Evolutionary conservation across 1,139 yeast species (phyloP), one percentile per base, ranked within the genome.

Genomic region (Blastobotrys ciferrii): DNA sequence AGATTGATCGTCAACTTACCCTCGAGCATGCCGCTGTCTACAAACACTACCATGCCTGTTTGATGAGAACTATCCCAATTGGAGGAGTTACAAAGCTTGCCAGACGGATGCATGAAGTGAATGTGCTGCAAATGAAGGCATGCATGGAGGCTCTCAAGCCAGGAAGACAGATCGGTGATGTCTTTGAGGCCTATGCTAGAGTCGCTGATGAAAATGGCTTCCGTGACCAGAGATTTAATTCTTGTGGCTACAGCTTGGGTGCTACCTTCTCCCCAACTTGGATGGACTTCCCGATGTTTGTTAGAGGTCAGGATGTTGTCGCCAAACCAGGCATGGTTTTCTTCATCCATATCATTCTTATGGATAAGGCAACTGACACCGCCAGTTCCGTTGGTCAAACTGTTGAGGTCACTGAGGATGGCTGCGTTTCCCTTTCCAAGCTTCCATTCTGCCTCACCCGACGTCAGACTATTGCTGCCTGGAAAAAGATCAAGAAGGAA

Each of bases 251-350:
- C 44, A 46, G 49, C 32, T 28, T 48, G 46, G 51, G 51, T 23
- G 51, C 51, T 3, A 48, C 51, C 9, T 48, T 48, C 47, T 41
- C 51, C 32, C 51, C 51, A 25, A 48, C 51, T 13, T 48, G 51
- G 51, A 48, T 48, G 51, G 51, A 48, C 45, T 48, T 48, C 46
- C 51, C 51, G 23, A 48, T 48, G 51, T 48, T 48, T 42, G 51
- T 48, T 19, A 18, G 51, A 25, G 49, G 49, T 32, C 49, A 46
- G 35, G 43, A 42, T 25, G 49, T 46, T 5, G 42, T 46, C 37
- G 49, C 49, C 42, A 46, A 42, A 38, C 36, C 28, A 36, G 49
- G 49, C 12, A 46, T 46, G 49, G 49, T 46, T 12, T 46, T 46
- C 42, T 46, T 46, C 35, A 46, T 46, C 23, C 49, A 46, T 43